phyloP scores from a whole-genome alignment of 176 grass and related monocot genomes.

The Bothriochloa decipiens region DNA sequence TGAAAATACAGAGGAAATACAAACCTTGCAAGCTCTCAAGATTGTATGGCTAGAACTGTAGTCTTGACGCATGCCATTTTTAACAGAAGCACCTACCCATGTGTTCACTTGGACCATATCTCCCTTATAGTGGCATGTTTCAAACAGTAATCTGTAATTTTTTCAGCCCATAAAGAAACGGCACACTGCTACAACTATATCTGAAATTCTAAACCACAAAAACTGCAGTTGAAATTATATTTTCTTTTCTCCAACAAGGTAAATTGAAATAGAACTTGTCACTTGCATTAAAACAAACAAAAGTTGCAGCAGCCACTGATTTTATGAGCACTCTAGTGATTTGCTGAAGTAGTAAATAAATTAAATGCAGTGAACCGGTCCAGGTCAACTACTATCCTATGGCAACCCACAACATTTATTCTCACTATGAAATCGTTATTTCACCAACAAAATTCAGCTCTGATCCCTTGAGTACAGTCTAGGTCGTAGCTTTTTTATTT shows the following conservation, averaged over 20 bases:
- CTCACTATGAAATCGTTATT: slow-evolving; percentile 31
- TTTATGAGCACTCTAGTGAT: slow-evolving; percentile 1
- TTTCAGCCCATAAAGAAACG: background rate
- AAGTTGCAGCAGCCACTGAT: background rate
- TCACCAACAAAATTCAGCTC: slow-evolving; percentile 2
- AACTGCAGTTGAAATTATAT: background rate
- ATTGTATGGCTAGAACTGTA: slow-evolving; percentile 53
- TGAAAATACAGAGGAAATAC: slow-evolving; percentile 10
- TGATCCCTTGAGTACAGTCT: no score
- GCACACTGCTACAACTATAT: background rate
- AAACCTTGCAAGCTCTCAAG: slow-evolving; percentile 80
- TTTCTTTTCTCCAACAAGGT: slow-evolving; percentile 3
- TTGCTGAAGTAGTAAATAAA: slow-evolving; percentile 19
- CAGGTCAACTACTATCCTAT: slow-evolving; percentile 29
- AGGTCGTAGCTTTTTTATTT: no score
- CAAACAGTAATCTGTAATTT: background rate
- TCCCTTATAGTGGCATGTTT: slow-evolving; percentile 54
- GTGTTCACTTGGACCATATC: slow-evolving; percentile 93
- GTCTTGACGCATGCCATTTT: slow-evolving; percentile 94
- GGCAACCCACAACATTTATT: slow-evolving; percentile 17
- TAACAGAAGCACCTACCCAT: slow-evolving; percentile 79
- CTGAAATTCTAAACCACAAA: background rate
- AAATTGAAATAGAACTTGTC: slow-evolving; percentile 24
- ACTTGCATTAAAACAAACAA: background rate
- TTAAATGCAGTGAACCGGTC: slow-evolving; percentile 21